Percentiles rank a stretch among this genome's conserved stretches.
These are phyloP conservation scores for Neopestalotiopsis sp. DNA, from an alignment of 2,329 filamentous ascomycete species.

Conservation along the genomic window DNA sequence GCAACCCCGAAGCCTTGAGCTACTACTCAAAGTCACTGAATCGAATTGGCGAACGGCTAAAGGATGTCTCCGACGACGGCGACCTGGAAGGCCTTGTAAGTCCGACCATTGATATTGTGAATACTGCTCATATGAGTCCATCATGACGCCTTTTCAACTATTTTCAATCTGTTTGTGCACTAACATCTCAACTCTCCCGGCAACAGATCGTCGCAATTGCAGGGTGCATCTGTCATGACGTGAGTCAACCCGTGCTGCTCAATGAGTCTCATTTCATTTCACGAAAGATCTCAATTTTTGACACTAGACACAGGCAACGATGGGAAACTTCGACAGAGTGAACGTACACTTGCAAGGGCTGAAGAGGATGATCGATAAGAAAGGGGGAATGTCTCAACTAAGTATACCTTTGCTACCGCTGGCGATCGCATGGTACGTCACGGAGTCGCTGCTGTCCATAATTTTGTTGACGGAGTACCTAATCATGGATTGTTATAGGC, in stretches of 20 bases:
- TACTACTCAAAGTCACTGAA: slow-evolving; percentile 32
- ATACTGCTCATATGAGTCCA: too few species aligned
- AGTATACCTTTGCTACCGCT: slow-evolving; percentile 28
- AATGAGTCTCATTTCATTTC: neutral
- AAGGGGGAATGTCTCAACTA: slow-evolving; percentile 29
- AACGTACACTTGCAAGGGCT: slow-evolving; percentile 30
- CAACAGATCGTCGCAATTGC: slow-evolving; percentile 28
- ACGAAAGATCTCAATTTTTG: neutral
- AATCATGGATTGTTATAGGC: slow-evolving; percentile 21
- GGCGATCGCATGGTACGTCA: slow-evolving; percentile 33
- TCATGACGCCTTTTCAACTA: too few species aligned
- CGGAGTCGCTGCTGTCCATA: neutral
- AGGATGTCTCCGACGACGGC: slow-evolving; percentile 22
- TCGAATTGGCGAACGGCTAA: slow-evolving; percentile 28
- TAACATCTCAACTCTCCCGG: neutral
- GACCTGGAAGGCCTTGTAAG: slow-evolving; percentile 26
- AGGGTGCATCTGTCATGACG: slow-evolving; percentile 33
- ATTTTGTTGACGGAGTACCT: neutral
- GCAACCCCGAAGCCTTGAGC: slow-evolving; percentile 29
- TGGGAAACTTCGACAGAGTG: slow-evolving; percentile 31
- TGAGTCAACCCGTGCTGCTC: slow-evolving; percentile 18
- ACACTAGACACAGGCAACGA: slow-evolving; percentile 20
- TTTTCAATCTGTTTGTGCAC: neutral
- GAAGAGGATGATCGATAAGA: slow-evolving; percentile 29
- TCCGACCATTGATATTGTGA: neutral